Base-by-base conservation (phyloP, 2,329 filamentous ascomycete species). In the Nemania sp. region DNA sequence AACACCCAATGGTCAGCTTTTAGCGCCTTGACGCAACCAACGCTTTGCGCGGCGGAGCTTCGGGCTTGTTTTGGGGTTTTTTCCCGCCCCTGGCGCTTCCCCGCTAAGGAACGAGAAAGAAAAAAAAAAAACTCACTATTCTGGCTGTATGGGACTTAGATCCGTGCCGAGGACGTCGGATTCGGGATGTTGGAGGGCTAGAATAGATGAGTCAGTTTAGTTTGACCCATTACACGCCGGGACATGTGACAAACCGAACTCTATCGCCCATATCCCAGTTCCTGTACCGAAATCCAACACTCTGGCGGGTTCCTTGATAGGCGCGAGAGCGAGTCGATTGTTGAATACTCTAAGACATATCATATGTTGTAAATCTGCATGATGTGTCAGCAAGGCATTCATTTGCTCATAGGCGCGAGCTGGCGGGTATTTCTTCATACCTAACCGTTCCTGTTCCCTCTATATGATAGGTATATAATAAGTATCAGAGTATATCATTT, bases 201-300 rank as follows among this genome's bases (percentile, higher is more conserved):
- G 62, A 6, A 38, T 6, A 69, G 8, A 35, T 72, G 4, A 64
- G 54, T 24, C 11, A 20, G 27, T 45, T 11, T 6, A 35, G 22
- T 18, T 32, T 6, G 35, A 24, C 18, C n/a, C 6, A 24, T 5
- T 20, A 32, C 5, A 11, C 5, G 29, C 18, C 8, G 1, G 3
- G 20, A 24, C 38, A 52, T 29, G 13, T 6, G 27, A 54, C 35
- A 75, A 73, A 74, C 82, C 83, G 70, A 85, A 82, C 47, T 85
- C 82, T n/a, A 85, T 80, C 1, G 85, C 83, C 85, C 85, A 87
- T 54, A 83, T 81, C 7, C 84, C 84, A 3, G 83, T 86, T 15
- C 84, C 85, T 0, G 84, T 87, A 3, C 85, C 85, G 20, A 86
- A 75, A 73, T 87, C 86, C 5, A 87, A 78, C 22, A 83, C 81